These are phyloP conservation scores for Xylaria sp. DNA, from an alignment of 2,329 filamentous ascomycete genomes.

Conservation along the genomic window DNA sequence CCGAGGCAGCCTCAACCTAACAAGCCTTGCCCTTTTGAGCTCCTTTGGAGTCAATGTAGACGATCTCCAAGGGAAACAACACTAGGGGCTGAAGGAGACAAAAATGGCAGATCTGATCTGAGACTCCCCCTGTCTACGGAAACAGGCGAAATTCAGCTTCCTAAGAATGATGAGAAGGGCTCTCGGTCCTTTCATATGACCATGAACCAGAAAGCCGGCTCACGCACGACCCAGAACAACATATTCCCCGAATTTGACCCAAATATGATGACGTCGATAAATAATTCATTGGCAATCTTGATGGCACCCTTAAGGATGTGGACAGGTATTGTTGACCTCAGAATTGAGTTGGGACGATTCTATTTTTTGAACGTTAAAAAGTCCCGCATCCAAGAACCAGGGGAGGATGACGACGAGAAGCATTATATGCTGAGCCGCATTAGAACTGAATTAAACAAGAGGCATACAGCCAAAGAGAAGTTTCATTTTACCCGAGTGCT, in stretches of 20 bases:
- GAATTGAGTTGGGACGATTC: slow-evolving; percentile 33
- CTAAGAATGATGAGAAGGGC: slow-evolving; percentile 9
- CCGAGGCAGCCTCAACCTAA: neutral
- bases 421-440: slow-evolving; percentile 26
- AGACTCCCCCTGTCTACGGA: neutral
- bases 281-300: slow-evolving; percentile 21
- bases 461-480: slow-evolving; percentile 14
- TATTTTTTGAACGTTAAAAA: slow-evolving; percentile 30
- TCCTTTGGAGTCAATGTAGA: slow-evolving; percentile 18
- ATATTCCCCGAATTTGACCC: slow-evolving; percentile 28
- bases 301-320: slow-evolving; percentile 29
- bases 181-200: slow-evolving; percentile 31
- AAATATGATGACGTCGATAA: slow-evolving; percentile 28
- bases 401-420: slow-evolving; percentile 22
- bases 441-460: slow-evolving; percentile 23
- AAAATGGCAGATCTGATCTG: neutral
- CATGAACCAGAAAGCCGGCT: slow-evolving; percentile 38
- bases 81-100: neutral
- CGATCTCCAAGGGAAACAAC: neutral
- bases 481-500: slow-evolving; percentile 32
- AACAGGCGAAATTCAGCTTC: slow-evolving; percentile 5
- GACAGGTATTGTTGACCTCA: slow-evolving; percentile 31
- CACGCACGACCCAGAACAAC: neutral
- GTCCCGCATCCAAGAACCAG: slow-evolving; percentile 13
- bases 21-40: slow-evolving; percentile 25